Percentiles rank a stretch among this genome's conserved stretches.
Evolutionary conservation across 139 green algal genomes (phyloP).

Genomic region (Asterochloris sp.): DNA sequence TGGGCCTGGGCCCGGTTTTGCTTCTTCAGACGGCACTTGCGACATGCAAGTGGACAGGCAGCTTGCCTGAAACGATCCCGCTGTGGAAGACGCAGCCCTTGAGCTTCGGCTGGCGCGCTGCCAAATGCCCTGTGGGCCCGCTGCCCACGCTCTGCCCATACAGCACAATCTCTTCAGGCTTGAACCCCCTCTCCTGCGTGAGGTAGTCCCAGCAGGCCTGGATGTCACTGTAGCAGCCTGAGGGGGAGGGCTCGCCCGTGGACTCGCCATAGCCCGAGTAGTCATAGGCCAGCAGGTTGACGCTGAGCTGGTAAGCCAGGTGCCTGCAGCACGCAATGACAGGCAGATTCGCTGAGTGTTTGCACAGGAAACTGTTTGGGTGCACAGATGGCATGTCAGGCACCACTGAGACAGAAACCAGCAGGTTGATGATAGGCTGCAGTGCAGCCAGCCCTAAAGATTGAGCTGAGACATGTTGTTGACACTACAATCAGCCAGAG

Average conservation of each 20-base stretch:
- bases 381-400: not conserved
- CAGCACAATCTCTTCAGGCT: constrained; percentile 64
- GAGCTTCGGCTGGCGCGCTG: constrained; percentile 41
- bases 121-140: constrained; percentile 42
- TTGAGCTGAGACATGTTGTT: not conserved
- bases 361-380: not conserved
- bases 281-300: constrained; percentile 85
- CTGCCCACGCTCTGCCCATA: constrained; percentile 88
- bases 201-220: constrained; percentile 31
- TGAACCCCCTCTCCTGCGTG: constrained; percentile 19
- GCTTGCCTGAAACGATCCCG: constrained; percentile 70
- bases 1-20: too few species aligned
- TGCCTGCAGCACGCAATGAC: constrained; percentile 36
- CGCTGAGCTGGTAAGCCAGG: constrained; percentile 55
- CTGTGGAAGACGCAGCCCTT: constrained; percentile 85
- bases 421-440: not conserved
- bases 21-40: not conserved
- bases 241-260: constrained; percentile 41
- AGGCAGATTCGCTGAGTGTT: too few species aligned
- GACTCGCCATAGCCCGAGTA: constrained; percentile 75
- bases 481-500: not conserved
- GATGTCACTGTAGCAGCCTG: constrained; percentile 35
- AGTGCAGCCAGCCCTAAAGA: not conserved
- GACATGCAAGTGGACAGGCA: not conserved
- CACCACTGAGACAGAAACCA: too few species aligned